Evolutionary conservation across 2,329 filamentous ascomycete species (phyloP), one percentile per base, ranked within the genome.

Genomic region (Microcyclosporella mali): DNA sequence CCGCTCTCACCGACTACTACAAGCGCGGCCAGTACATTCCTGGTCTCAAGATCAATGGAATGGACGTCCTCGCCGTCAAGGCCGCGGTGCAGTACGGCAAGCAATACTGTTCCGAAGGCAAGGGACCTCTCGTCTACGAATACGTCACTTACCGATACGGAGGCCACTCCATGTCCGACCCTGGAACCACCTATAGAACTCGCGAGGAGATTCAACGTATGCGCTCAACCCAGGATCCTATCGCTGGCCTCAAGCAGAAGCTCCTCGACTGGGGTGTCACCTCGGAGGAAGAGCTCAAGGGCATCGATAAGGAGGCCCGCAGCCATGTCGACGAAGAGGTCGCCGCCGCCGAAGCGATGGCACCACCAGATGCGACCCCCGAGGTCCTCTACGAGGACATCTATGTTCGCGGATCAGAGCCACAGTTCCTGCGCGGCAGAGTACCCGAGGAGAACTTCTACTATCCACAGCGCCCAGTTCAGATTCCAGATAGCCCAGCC

Each of bases 1-100:
- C 92, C 48, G 92, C 92, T 60, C 74, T 95, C 66, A 97, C 92
- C 69, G 92, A 98, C 70, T 98, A 98, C 83, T 97, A 98, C 82
- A 97, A 97, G 84, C 90, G 92, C 73, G 92, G 92, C 56, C 92
- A 98, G 75, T 98, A 97, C 78, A 98, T 98, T 58, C 90, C 92
- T 45, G 92, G 92, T 74, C 81, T 98, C 61, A 98, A 98, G 81
- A 88, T 98, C 70, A 98, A 98, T 74, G 92, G 88, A 65, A 98
- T 98, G 92, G 92, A 98, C 67, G 88, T 95, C 60, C 85, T 98
- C 51, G 90, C 92, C 53, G 90, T 95, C 69, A 95, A 95, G 79
- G 88, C 90, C 40, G 92, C 92, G 53, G 88, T 95, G 61, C 77
- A 90, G 71, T 89, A 95, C 74, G 88, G 84, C 65, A 95, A 92